Evolutionary conservation across 2,329 filamentous ascomycete species (phyloP).

Genomic region (Aspergillus oerlinghausenensis): DNA sequence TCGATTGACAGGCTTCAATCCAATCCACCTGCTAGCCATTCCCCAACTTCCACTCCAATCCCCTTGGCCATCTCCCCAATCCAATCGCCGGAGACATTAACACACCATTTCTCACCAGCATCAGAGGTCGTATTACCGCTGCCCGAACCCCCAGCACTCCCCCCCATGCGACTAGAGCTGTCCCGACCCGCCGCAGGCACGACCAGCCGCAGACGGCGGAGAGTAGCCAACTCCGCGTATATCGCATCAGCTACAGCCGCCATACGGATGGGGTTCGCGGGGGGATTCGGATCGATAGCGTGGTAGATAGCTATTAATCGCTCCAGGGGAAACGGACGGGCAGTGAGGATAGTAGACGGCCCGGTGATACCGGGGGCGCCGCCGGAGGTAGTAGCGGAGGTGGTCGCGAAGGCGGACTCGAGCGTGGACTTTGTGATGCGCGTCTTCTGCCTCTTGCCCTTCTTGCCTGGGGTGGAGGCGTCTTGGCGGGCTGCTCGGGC

Average conservation of each 20-base stretch:
- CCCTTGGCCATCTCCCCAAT: conserved; percentile 42
- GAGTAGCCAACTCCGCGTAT: conserved; percentile 43
- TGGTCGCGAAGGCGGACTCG: conserved; percentile 36
- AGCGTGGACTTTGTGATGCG: conserved; percentile 40
- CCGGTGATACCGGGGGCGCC: conserved; percentile 30
- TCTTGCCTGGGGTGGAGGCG: conserved; percentile 28
- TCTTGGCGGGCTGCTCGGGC: conserved; percentile 23
- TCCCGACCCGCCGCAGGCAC: conserved; percentile 37
- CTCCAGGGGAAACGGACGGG: conserved; percentile 43
- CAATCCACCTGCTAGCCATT: conserved; percentile 39
- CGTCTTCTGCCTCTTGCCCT: conserved; percentile 33
- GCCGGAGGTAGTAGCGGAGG: conserved; percentile 32
- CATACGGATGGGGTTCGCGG: conserved; percentile 34
- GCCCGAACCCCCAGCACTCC: conserved; percentile 21
- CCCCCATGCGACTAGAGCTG: conserved; percentile 23
- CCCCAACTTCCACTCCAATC: conserved; percentile 44
- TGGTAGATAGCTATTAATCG: conserved; percentile 45
- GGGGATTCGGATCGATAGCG: conserved; percentile 44
- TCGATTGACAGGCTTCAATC: conserved; percentile 19
- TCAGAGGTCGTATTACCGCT: conserved; percentile 35
- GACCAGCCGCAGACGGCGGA: conserved; percentile 44
- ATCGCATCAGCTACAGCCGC: conserved; percentile 40
- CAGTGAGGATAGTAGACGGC: conserved; percentile 37
- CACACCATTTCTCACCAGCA: conserved; percentile 44
- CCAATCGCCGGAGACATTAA: conserved; percentile 46